These are phyloP conservation scores for Linnemannia elongata DNA, from an alignment of 192 early-diverging fungal species.

Conservation along the genomic window DNA sequence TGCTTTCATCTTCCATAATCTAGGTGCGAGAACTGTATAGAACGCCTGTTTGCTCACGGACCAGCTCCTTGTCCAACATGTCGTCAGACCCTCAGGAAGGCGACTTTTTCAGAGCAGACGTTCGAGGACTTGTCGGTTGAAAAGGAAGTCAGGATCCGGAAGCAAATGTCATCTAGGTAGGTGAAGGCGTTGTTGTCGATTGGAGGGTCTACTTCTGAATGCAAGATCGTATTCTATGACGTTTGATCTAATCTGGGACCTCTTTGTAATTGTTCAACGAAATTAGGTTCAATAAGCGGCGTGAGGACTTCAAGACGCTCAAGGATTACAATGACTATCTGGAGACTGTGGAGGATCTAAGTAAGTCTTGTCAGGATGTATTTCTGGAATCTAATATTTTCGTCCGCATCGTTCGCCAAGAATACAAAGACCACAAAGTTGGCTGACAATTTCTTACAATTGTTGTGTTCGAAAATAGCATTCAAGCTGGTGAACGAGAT, in stretches of 20 bases:
- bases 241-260: background rate
- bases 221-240: background rate
- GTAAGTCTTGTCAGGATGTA: constrained; percentile 57
- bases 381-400: background rate
- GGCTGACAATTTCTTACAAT: background rate
- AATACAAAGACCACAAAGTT: background rate
- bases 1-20: background rate
- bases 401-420: background rate
- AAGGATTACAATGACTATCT: constrained; percentile 91
- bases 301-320: constrained; percentile 85
- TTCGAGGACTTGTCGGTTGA: constrained; percentile 97
- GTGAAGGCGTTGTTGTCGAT: background rate
- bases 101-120: constrained; percentile 87
- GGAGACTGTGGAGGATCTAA: constrained; percentile 90
- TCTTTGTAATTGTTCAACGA: background rate
- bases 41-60: constrained; percentile 84
- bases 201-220: background rate
- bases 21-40: constrained; percentile 94
- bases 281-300: constrained; percentile 88
- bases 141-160: constrained; percentile 91
- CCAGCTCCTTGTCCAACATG: constrained; percentile 95
- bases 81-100: constrained; percentile 82
- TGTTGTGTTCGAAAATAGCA: constrained; percentile 52
- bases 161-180: constrained; percentile 77
- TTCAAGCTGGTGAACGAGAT: constrained; percentile 90